Percentiles rank a stretch among this genome's conserved stretches.
These are phyloP conservation scores for Avicennia marina DNA, from an alignment of 257 asterid genomes.

Conservation along the genomic window DNA sequence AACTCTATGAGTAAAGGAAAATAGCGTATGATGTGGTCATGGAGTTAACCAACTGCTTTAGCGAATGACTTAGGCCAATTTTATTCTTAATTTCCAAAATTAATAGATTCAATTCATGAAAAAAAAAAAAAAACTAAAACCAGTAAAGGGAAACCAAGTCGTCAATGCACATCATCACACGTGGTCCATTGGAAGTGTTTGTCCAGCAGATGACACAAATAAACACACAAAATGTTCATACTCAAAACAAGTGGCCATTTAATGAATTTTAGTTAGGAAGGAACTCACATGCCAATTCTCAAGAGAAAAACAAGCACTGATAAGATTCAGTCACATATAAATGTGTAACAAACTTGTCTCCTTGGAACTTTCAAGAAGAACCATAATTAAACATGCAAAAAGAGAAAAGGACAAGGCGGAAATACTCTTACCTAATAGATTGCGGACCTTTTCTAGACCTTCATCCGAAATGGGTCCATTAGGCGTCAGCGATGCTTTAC, in stretches of 20 bases:
- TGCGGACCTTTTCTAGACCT: slow-evolving; percentile 77
- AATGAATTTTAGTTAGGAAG: too few species aligned
- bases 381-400: slow-evolving; percentile 1
- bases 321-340: background rate
- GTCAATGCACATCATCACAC: too few species aligned
- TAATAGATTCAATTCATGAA: slow-evolving; percentile 1
- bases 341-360: slow-evolving; percentile 1
- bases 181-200: too few species aligned
- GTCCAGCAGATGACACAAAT: too few species aligned
- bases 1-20: slow-evolving; percentile 1
- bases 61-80: slow-evolving; percentile 11
- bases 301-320: too few species aligned
- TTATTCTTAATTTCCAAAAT: slow-evolving; percentile 1
- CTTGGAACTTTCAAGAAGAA: slow-evolving; percentile 1
- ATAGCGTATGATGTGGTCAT: background rate
- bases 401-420: slow-evolving; percentile 10
- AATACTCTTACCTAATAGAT: slow-evolving; percentile 82
- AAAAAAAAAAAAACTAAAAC: slow-evolving; percentile 14
- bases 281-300: too few species aligned
- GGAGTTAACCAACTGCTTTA: background rate
- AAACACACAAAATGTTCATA: too few species aligned
- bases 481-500: slow-evolving; percentile 83
- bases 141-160: too few species aligned
- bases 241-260: too few species aligned
- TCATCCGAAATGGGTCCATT: slow-evolving; percentile 94